phyloP scores from a whole-genome alignment of 805 yeast species.

The Candida nemodendra region DNA sequence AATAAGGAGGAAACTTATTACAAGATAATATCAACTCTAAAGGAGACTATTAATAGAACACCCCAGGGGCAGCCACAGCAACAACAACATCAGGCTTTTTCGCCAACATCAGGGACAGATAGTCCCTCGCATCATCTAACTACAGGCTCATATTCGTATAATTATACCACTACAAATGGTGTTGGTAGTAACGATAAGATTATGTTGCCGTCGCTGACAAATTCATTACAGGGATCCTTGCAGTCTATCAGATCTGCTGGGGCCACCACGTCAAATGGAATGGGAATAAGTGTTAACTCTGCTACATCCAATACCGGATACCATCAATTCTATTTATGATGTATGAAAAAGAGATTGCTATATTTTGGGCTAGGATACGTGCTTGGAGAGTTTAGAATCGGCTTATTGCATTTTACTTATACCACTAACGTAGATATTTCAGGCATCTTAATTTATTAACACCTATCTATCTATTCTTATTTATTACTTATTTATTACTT shows the following conservation, averaged over 20 bases:
- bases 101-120: slow-evolving; percentile 22
- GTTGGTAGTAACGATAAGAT: slow-evolving; percentile 15
- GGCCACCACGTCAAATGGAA: slow-evolving; percentile 2
- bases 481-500: too few relatives aligned
- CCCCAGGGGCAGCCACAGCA: slow-evolving; percentile 1
- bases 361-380: too few relatives aligned
- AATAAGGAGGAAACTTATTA: slow-evolving; percentile 28
- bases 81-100: slow-evolving; percentile 7
- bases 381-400: too few relatives aligned
- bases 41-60: slow-evolving; percentile 16
- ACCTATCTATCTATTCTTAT: too few relatives aligned
- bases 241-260: slow-evolving; percentile 21
- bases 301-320: slow-evolving; percentile 5
- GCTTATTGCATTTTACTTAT: too few relatives aligned
- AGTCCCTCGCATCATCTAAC: slow-evolving; percentile 16
- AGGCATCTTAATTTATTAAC: too few relatives aligned
- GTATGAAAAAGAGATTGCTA: not conserved
- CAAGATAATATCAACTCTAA: slow-evolving; percentile 23
- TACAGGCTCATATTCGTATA: slow-evolving; percentile 10
- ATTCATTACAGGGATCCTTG: slow-evolving; percentile 22
- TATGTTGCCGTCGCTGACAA: slow-evolving; percentile 25
- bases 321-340: slow-evolving; percentile 33
- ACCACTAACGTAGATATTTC: too few relatives aligned
- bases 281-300: slow-evolving; percentile 17
- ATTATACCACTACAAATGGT: slow-evolving; percentile 14